Evolutionary conservation across 83 land plant species (phyloP).

Genomic region (Diphasiastrum complanatum): DNA sequence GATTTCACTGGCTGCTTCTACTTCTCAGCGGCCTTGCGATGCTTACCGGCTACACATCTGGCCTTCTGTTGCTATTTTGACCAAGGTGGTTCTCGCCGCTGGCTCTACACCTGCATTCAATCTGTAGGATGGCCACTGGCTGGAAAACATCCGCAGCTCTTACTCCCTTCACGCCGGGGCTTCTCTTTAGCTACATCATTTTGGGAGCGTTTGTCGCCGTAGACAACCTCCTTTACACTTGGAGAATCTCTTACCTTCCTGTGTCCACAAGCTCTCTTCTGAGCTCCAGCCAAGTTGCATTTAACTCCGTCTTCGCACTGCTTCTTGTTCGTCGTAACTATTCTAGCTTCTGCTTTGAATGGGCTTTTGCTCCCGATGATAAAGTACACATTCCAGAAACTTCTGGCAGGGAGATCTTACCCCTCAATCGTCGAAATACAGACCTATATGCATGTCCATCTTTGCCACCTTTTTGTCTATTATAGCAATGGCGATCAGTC

Average conservation of each 20-base stretch:
- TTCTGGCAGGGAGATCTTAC: too few relatives aligned
- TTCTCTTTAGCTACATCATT: slow-evolving; percentile 8
- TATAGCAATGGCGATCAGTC: slow-evolving; percentile 35
- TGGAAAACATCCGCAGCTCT: slow-evolving; percentile 10
- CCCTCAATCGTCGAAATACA: too few relatives aligned
- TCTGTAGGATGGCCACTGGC: slow-evolving; percentile 48
- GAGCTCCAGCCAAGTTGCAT: slow-evolving; percentile 46
- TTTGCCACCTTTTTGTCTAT: too few relatives aligned
- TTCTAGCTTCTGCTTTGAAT: slow-evolving; percentile 37
- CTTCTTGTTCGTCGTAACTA: slow-evolving; percentile 41
- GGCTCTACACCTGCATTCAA: slow-evolving; percentile 53
- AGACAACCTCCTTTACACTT: slow-evolving; percentile 53
- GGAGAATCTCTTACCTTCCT: slow-evolving; percentile 56
- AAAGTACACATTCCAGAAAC: too few relatives aligned
- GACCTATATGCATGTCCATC: too few relatives aligned
- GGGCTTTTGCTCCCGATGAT: slow-evolving; percentile 29
- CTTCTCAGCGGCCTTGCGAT: slow-evolving; percentile 29
- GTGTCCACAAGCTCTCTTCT: slow-evolving; percentile 55
- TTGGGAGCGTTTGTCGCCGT: slow-evolving; percentile 45
- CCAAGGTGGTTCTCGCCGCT: slow-evolving; percentile 48
- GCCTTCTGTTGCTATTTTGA: slow-evolving; percentile 49
- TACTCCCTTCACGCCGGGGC: slow-evolving; percentile 21
- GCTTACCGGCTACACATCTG: slow-evolving; percentile 41
- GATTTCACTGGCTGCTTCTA: slow-evolving; percentile 21
- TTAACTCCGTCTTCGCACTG: slow-evolving; percentile 46